Evolutionary conservation across 2,329 filamentous ascomycete species (phyloP), one percentile per base, ranked within the genome.

Genomic region (Aureobasidium pullulans): DNA sequence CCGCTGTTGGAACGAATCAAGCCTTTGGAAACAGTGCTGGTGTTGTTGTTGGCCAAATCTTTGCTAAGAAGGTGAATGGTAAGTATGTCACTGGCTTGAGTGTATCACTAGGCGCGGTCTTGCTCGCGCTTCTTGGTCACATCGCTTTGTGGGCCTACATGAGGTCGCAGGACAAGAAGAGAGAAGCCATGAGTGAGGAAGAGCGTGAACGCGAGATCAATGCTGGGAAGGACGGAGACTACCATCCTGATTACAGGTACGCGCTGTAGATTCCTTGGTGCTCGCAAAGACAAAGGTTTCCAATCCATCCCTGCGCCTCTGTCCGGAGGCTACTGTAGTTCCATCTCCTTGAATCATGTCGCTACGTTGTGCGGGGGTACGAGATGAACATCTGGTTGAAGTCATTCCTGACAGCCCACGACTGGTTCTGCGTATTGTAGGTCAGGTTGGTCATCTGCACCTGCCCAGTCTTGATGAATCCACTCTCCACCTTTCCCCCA

Each of bases 21-120:
- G 88, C 83, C 0, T 79, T 86, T 52, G 87, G 87, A 2, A 91
- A 91, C 64, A 77, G 79, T 15, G 81, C 84, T 11, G 88, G 88
- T 2, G 86, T 91, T 63, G 86, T 90, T 84, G 81, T 42, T 15
- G 39, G 52, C 15, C 39, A 74, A 73, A 69, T 82, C 0, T 83
- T 81, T 61, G 72, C 73, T 3, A 69, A 71, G 0, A 64, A 65
- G 0, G 72, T 79, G 61, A 71, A 70, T 0, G 80, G 80, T 0
- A 70, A 72, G 1, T 84, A 77, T 60, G 67, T 77, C 9, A 75
- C 71, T n/a, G 81, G 81, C 0, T 80, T 83, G 59, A 77, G 71
- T 4, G 78, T 81, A 0, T 78, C 77, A 0, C 73, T 83, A 63
- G 75, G 76, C 0, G 75, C 82, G 71, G 75, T 81, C 0, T 71